These are phyloP conservation scores for Cyphellophora attinorum DNA, from an alignment of 2,329 filamentous ascomycete species.

Conservation along the genomic window DNA sequence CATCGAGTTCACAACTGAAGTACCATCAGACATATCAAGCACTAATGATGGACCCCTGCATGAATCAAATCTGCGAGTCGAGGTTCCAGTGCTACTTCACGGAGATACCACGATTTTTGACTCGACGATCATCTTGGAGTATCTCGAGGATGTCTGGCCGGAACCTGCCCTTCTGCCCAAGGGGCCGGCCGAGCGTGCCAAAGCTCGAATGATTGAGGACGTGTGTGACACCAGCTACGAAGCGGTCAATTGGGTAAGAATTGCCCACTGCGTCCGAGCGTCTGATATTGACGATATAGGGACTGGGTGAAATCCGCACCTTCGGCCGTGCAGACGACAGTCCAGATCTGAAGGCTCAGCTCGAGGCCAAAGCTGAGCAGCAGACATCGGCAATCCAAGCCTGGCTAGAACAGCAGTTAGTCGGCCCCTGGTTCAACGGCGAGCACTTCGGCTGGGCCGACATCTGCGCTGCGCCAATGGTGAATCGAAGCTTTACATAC, in stretches of 20 bases:
- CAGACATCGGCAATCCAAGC: constrained; percentile 1
- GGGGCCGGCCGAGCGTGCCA: constrained; percentile 4
- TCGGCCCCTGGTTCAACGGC: constrained; percentile 4
- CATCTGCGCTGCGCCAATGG: constrained; percentile 3
- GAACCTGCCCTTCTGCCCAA: constrained; percentile 2
- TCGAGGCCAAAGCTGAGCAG: constrained; percentile 2
- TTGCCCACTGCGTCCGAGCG: not conserved
- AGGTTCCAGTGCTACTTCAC: constrained; percentile 6
- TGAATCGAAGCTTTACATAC: constrained; percentile 5
- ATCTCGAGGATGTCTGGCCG: constrained; percentile 8
- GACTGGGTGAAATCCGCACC: constrained; percentile 3
- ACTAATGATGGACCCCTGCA: not conserved
- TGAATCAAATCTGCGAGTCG: constrained; percentile 1
- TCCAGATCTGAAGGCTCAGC: not conserved
- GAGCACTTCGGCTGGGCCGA: constrained; percentile 6
- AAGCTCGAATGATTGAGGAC: constrained; percentile 9
- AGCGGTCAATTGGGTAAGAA: constrained; percentile 5
- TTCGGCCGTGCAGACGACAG: constrained; percentile 7
- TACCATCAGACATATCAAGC: not conserved
- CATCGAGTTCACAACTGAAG: constrained; percentile 2
- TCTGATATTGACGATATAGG: constrained; percentile 1
- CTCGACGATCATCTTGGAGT: constrained; percentile 9
- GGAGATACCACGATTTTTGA: constrained; percentile 7
- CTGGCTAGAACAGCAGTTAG: constrained; percentile 3
- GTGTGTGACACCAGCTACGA: constrained; percentile 7